phyloP scores from a whole-genome alignment of 2,329 filamentous ascomycete species.

The Teratosphaeria epicoccoides region DNA sequence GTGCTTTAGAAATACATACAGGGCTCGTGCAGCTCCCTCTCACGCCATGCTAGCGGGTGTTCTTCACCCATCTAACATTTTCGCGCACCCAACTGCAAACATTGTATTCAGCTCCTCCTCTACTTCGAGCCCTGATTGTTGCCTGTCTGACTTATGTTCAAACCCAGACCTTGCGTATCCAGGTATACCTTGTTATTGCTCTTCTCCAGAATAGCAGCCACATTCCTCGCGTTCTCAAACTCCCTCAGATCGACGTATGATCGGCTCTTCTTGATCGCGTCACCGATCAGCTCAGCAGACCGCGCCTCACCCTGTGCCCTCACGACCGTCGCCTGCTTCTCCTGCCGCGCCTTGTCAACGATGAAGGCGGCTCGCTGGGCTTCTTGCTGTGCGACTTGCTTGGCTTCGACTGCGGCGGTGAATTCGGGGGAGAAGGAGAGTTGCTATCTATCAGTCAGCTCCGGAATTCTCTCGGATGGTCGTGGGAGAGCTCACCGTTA shows the following conservation, averaged over 20 bases:
- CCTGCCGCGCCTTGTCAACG: constrained; percentile 96
- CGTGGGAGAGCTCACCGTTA: constrained; percentile 46
- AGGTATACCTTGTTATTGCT: constrained; percentile 89
- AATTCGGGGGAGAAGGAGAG: constrained; percentile 60
- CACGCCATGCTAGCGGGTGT: neutral
- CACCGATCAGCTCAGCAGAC: constrained; percentile 93
- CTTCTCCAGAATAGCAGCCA: constrained; percentile 82
- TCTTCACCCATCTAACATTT: constrained; percentile 3
- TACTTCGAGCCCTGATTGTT: constrained; percentile 1
- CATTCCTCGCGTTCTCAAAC: constrained; percentile 88
- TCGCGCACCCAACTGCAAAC: neutral
- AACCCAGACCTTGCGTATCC: constrained; percentile 77
- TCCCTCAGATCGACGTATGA: constrained; percentile 94
- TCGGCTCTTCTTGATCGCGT: constrained; percentile 98
- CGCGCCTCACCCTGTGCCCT: constrained; percentile 98
- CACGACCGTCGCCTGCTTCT: constrained; percentile 98
- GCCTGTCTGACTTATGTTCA: constrained; percentile 58
- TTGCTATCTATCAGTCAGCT: constrained; percentile 34
- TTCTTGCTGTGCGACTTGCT: constrained; percentile 72
- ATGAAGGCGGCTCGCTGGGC: constrained; percentile 94
- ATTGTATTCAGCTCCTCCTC: neutral
- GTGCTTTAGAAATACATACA: neutral
- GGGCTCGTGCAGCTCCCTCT: neutral
- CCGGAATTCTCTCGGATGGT: neutral
- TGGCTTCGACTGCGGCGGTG: constrained; percentile 58